Base-by-base conservation (phyloP, 106 monocot genomes). In the Chionographis japonica region DNA sequence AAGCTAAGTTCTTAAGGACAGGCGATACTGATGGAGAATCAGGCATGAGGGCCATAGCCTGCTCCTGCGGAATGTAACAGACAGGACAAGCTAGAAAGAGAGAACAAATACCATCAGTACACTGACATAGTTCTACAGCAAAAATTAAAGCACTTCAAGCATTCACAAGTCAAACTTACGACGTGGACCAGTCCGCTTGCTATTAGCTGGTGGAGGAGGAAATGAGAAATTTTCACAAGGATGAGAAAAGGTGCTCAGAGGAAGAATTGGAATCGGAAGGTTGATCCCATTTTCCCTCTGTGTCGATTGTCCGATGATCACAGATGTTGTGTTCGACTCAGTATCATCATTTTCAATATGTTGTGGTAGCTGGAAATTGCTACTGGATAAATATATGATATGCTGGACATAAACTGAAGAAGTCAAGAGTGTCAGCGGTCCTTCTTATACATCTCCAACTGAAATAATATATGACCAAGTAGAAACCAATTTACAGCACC, bases 51-150 rank as follows among this genome's bases (percentile, higher is more conserved):
- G 74, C 67, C 65, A 80, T 63, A 13, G 92, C 92, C 66, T 86
- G 84, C 69, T 97, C 86, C 52, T 82, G 76, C 63, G 92, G 84
- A 13, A 83, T 73, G 69, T 92, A 97, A 67, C 95, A 97, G 18
- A 97, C 95, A 57, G 72, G 78, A 18, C 95, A 97, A 60, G 92
- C 95, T 97, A 63, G 60, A 83, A 61, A 58, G 39, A 66, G 50
- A 39, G 74, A n/a, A 38, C 35, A 37, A 41, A 17, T 6, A 66
- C 36, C 41, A 58, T 66, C 18, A 53, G 16, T 6, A 50, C 4
- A 1, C 49, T 18, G 56, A 17, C 4, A 54, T 54, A 52, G 0
- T 0, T 17, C 8, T 11, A 62, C 7, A 60, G 37, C 3, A 6
- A 11, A 40, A 39, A 7, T 3, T 52, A 40, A 61, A 43, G 52